Evolutionary conservation across 257 asterid species (phyloP), one percentile per base, ranked within the genome.

Genomic region (Nicotiana attenuata): DNA sequence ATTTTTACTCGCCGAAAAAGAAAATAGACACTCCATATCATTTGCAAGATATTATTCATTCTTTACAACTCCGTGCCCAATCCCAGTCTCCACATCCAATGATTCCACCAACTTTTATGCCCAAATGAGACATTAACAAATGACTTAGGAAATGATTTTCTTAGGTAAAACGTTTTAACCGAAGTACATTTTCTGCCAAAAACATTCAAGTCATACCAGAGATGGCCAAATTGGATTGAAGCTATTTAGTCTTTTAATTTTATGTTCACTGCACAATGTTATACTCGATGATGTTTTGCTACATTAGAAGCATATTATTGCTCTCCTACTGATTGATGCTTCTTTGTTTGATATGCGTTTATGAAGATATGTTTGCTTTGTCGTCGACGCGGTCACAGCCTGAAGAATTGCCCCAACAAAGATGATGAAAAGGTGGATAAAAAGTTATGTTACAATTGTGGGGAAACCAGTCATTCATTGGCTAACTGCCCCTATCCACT

Each of bases 391-490:
- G 98, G 99, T 71, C 99, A 96, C 87, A 92, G 97, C 83, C 92
- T 96, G 33, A 92, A 89, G 93, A 92, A 90, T 88, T 96, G 99
- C 87, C 93, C 92, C 19, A 87, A 91, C 82, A 92, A 86, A 81
- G 82, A 63, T 2, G 94, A 90, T 55, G 90, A 92, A 33, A 61
- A 87, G 2, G 22, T 81, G 15, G 93, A 90, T 69, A 86, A 75
- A 85, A 94, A 92, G 76, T 82, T 93, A 81, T 96, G 99, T 87
- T 96, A 92, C 82, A 95, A 93, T 82, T 95, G 99, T 87, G 99
- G 99, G 65, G 91, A 88, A 81, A 90, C 76, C 77, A 96, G 95
- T 60, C 99, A 96, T 88, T 91, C 99, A 50, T 89, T 96, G 45
- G 89, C 84, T 65, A 86, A 85, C 10, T 96, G 99, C 85, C 88